phyloP scores from a whole-genome alignment of 2,329 filamentous ascomycete species.

The Aspergillus sp. region DNA sequence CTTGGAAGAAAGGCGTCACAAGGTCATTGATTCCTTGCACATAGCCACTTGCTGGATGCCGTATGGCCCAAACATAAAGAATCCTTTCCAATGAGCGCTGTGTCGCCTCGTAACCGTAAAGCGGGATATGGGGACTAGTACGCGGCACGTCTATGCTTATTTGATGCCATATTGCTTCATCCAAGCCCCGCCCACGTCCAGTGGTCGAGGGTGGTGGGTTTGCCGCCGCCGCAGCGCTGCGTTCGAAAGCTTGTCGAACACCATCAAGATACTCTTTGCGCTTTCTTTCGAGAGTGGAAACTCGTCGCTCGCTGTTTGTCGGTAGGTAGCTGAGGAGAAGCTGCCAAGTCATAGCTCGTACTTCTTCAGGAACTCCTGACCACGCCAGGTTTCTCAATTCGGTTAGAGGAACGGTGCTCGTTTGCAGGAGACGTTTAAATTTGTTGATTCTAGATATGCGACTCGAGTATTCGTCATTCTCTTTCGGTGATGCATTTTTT shows the following conservation, averaged over 20 bases:
- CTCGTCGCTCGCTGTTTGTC: constrained; percentile 88
- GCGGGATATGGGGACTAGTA: constrained; percentile 89
- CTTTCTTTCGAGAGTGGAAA: constrained; percentile 85
- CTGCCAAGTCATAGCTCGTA: constrained; percentile 99
- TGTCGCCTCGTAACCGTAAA: constrained; percentile 94
- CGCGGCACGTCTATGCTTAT: constrained; percentile 97
- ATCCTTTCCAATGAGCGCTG: constrained; percentile 91
- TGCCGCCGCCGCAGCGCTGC: constrained; percentile 37
- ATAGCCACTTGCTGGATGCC: constrained; percentile 94
- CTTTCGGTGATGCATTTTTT: constrained; percentile 68
- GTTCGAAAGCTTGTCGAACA: constrained; percentile 62
- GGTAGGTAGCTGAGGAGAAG: constrained; percentile 90
- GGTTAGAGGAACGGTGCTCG: constrained; percentile 76
- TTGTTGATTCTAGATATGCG: constrained; percentile 94
- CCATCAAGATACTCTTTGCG: constrained; percentile 95
- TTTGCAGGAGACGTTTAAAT: constrained; percentile 91
- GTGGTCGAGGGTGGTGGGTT: constrained; percentile 37
- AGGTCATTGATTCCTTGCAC: constrained; percentile 98
- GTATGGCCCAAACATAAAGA: constrained; percentile 93
- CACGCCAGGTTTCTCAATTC: constrained; percentile 83
- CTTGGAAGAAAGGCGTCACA: constrained; percentile 96
- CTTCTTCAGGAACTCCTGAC: constrained; percentile 90
- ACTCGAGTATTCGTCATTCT: constrained; percentile 77
- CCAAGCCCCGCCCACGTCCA: constrained; percentile 66
- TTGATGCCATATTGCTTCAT: constrained; percentile 98